These are phyloP conservation scores for Fagus crenata DNA, from an alignment of 306 rosid species.

Conservation along the genomic window DNA sequence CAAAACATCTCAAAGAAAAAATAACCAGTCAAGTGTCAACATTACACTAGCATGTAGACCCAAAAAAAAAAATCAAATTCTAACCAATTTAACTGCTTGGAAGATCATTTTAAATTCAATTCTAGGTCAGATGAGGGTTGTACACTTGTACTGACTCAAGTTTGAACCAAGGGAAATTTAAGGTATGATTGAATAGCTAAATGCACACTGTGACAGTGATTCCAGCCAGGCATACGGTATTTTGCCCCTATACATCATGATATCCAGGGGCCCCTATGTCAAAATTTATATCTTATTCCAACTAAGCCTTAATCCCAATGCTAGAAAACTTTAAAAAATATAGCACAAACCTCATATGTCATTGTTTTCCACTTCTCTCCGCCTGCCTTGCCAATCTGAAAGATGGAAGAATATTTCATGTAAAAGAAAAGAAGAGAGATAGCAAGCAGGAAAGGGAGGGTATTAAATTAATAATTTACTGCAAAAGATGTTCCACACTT, in stretches of 20 bases:
- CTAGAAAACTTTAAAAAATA: background rate
- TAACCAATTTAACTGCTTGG: background rate
- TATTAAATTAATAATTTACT: background rate
- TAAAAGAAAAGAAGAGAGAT: background rate
- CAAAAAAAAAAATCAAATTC: background rate
- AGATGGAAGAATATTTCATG: constrained; percentile 10
- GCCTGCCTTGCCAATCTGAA: constrained; percentile 92
- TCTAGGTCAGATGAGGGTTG: background rate
- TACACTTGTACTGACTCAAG: background rate
- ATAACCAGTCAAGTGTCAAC: background rate
- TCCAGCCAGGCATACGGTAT: background rate
- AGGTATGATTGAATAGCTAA: background rate
- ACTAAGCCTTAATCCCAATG: background rate
- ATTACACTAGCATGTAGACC: background rate
- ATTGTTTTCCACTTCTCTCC: constrained; percentile 98
- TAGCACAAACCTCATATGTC: constrained; percentile 72
- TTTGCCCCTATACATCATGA: background rate
- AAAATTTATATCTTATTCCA: no score
- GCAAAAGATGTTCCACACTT: constrained; percentile 29
- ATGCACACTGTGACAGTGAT: background rate
- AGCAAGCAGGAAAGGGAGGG: background rate
- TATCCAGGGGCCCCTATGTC: background rate
- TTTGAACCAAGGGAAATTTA: background rate
- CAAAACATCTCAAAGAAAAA: background rate
- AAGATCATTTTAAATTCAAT: background rate